phyloP scores from a whole-genome alignment of 2,329 filamentous ascomycete species.

The Fusarium nurragi region DNA sequence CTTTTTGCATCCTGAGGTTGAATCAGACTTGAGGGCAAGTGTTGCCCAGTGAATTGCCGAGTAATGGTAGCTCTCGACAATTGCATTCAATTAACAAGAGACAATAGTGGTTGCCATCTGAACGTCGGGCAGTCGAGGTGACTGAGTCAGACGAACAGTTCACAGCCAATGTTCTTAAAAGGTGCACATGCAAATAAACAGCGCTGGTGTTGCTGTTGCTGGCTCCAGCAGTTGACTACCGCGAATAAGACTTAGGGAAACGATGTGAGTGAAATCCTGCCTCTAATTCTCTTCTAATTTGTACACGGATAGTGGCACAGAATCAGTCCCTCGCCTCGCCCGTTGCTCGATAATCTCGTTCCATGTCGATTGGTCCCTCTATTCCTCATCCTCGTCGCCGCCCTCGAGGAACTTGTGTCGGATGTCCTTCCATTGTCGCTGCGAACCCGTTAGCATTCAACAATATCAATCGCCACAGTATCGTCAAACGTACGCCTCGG shows the following conservation, averaged over 20 bases:
- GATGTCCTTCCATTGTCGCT: conserved; percentile 99
- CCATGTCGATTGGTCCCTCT: conserved; percentile 16
- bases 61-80: not conserved
- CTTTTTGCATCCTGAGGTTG: conserved; percentile 38
- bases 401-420: conserved; percentile 84
- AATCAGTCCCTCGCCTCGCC: conserved; percentile 37
- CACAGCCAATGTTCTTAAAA: not conserved
- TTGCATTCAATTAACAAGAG: not conserved
- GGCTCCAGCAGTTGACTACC: not conserved
- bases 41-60: conserved; percentile 30
- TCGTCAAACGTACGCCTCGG: conserved; percentile 77
- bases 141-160: conserved; percentile 6
- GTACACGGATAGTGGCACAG: conserved; percentile 48
- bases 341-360: conserved; percentile 29
- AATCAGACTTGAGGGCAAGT: conserved; percentile 15
- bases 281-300: conserved; percentile 47
- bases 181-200: not conserved
- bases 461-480: not conserved
- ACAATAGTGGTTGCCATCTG: not conserved
- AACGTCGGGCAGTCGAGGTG: not conserved
- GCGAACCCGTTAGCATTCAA: conserved; percentile 42
- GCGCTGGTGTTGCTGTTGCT: not conserved
- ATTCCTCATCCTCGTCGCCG: conserved; percentile 59
- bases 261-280: conserved; percentile 36
- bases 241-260: conserved; percentile 24